These are phyloP conservation scores for Royoungia palumana DNA, from an alignment of 768 basidiomycete genomes.

Conservation along the genomic window DNA sequence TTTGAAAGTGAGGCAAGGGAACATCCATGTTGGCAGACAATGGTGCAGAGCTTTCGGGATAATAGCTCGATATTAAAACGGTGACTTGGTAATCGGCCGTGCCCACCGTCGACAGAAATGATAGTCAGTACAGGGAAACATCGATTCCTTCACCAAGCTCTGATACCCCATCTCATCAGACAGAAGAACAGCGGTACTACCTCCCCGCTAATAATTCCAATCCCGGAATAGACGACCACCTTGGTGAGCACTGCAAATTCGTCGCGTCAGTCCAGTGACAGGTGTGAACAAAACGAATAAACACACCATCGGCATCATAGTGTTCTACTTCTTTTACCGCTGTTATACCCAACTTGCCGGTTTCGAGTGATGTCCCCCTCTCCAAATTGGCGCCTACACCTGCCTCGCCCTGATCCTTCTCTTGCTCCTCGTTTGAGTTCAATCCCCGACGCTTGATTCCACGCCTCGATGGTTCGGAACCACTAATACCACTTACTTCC, in stretches of 20 bases:
- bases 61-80: too few relatives aligned
- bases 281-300: neutral
- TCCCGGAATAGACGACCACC: constrained; percentile 86
- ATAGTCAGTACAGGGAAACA: too few relatives aligned
- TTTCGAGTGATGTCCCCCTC: constrained; percentile 22
- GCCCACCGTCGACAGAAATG: too few relatives aligned
- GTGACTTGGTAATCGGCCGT: too few relatives aligned
- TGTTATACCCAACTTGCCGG: constrained; percentile 30
- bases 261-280: neutral
- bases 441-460: constrained; percentile 25
- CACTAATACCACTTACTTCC: constrained; percentile 40
- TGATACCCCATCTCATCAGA: constrained; percentile 63
- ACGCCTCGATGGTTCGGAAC: constrained; percentile 33
- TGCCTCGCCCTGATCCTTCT: constrained; percentile 16
- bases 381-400: constrained; percentile 29
- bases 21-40: too few relatives aligned
- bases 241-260: constrained; percentile 70
- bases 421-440: constrained; percentile 1
- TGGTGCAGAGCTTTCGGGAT: too few relatives aligned
- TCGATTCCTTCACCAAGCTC: constrained; percentile 29
- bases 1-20: too few relatives aligned
- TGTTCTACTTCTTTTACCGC: constrained; percentile 47
- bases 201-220: constrained; percentile 65
- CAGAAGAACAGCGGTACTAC: constrained; percentile 67
- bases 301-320: constrained; percentile 83